Percentiles rank a stretch among this genome's conserved stretches.
These are phyloP conservation scores for Neoscytalidium dimidiatum DNA, from an alignment of 2,329 filamentous ascomycete genomes.

Conservation along the genomic window DNA sequence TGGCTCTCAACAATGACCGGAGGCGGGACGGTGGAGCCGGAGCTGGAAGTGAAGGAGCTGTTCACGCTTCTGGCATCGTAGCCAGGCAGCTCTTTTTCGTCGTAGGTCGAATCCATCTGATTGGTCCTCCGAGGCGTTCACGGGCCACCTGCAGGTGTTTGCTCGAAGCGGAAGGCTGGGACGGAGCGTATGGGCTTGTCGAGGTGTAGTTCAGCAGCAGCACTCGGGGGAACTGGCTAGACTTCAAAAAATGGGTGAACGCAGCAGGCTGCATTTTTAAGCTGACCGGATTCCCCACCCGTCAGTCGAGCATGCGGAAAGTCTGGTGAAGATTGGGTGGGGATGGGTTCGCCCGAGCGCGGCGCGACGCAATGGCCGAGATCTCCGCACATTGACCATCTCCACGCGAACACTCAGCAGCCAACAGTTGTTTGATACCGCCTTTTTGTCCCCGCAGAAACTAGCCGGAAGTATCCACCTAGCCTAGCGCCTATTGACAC, in stretches of 20 bases:
- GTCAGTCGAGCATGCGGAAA: constrained; percentile 12
- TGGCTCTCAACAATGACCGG: neutral
- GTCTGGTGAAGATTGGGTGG: neutral
- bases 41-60: neutral
- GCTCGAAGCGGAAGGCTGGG: neutral
- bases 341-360: constrained; percentile 3
- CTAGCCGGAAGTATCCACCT: neutral
- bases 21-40: neutral
- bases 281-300: neutral
- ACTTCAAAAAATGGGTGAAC: neutral
- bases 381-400: constrained; percentile 16
- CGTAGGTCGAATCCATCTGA: constrained; percentile 2
- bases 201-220: neutral
- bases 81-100: neutral
- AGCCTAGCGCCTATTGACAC: constrained; percentile 3
- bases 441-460: neutral
- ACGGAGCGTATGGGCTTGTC: neutral
- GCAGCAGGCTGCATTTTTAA: neutral
- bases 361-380: constrained; percentile 7
- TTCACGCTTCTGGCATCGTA: neutral
- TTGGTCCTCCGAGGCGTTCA: neutral
- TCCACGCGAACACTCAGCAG: constrained; percentile 7
- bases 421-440: constrained; percentile 11
- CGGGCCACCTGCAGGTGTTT: neutral
- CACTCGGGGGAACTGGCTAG: neutral